Percentiles rank a stretch among this genome's conserved stretches.
phyloP scores from a whole-genome alignment of 208 protist genomes.

The Crithidia acanthocephali region DNA sequence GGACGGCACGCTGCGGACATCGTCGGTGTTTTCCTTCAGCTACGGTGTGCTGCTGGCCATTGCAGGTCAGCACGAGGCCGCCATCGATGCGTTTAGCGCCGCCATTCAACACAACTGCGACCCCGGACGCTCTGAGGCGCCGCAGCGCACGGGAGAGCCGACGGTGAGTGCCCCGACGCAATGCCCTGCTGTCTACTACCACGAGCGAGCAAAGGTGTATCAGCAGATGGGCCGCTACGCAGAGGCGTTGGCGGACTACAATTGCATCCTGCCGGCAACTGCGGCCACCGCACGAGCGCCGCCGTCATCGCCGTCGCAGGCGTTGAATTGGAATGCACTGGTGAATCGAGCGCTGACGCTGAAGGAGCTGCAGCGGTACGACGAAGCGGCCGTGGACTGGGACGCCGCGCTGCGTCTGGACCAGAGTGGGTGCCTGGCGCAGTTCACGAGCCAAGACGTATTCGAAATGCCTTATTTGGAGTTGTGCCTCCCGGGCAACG shows the following conservation, averaged over 20 bases:
- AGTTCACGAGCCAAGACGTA: constrained; percentile 66
- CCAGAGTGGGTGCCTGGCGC: constrained; percentile 37
- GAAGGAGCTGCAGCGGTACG: constrained; percentile 76
- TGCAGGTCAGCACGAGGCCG: constrained; percentile 34
- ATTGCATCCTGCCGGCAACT: constrained; percentile 76
- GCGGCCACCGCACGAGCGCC: no score
- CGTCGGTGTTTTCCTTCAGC: constrained; percentile 50
- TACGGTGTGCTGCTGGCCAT: constrained; percentile 55
- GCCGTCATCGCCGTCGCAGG: no score
- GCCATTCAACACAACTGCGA: constrained; percentile 47
- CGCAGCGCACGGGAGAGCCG: background rate
- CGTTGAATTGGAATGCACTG: constrained; percentile 52
- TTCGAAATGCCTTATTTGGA: constrained; percentile 66
- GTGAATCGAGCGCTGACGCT: constrained; percentile 86
- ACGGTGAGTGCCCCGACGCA: background rate
- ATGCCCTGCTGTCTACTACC: constrained; percentile 40
- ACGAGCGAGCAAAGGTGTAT: constrained; percentile 88
- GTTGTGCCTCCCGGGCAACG: constrained; percentile 61
- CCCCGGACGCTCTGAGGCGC: background rate
- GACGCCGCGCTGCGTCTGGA: constrained; percentile 67
- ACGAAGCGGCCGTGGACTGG: constrained; percentile 87
- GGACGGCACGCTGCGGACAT: constrained; percentile 43
- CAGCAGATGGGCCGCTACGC: constrained; percentile 66
- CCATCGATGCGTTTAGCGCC: constrained; percentile 44
- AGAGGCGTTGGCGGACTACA: constrained; percentile 79